Conservation (phyloP, 164 flowering plant species). For the Dillenia suffruticosa region DNA sequence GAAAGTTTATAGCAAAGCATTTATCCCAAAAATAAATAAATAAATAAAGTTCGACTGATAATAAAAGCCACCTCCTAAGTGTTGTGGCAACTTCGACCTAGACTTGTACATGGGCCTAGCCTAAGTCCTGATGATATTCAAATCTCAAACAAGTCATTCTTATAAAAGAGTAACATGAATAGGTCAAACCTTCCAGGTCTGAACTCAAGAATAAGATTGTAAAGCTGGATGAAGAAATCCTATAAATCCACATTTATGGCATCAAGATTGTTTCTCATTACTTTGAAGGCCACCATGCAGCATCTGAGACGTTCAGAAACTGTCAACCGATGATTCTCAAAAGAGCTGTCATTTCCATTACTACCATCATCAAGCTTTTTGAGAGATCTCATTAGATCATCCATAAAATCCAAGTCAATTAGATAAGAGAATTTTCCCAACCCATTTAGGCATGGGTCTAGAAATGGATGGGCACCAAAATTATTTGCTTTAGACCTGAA, state of each 20-base stretch:
- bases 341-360: constrained; percentile 19
- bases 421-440: constrained; percentile 83
- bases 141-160: too few species aligned
- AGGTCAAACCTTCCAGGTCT: constrained; percentile 91
- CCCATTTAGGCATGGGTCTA: constrained; percentile 78
- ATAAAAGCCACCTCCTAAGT: too few species aligned
- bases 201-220: constrained; percentile 78
- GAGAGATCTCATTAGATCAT: constrained; percentile 79
- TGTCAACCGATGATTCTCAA: constrained; percentile 42
- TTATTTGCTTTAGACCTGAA: constrained; percentile 18
- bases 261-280: constrained; percentile 89
- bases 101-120: too few species aligned
- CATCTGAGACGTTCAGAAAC: constrained; percentile 86
- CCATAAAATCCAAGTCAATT: constrained; percentile 86
- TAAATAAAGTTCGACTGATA: too few species aligned
- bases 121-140: too few species aligned
- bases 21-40: too few species aligned
- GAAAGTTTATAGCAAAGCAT: too few species aligned
- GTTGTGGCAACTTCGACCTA: too few species aligned
- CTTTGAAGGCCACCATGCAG: constrained; percentile 93
- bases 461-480: constrained; percentile 58
- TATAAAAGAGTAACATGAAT: too few species aligned
- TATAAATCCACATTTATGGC: constrained; percentile 90
- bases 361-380: constrained; percentile 68
- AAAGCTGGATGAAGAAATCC: constrained; percentile 81